Percentiles rank a stretch among this genome's conserved stretches.
These are phyloP conservation scores for Boletus sp. DNA, from an alignment of 768 basidiomycete genomes.

Conservation along the genomic window DNA sequence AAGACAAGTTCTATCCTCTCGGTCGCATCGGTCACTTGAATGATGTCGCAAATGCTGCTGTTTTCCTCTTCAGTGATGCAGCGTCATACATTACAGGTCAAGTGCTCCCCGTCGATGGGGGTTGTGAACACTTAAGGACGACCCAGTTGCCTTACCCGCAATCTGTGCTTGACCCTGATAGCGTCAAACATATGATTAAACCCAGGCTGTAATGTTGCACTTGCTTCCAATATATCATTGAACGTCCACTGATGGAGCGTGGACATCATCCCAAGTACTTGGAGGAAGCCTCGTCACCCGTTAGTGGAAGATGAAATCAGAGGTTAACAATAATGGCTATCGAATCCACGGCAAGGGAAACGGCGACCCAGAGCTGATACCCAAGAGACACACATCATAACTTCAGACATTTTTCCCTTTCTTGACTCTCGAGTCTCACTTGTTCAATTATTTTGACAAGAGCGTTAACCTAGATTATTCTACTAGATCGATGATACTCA, in stretches of 20 bases:
- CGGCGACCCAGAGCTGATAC: too few species aligned
- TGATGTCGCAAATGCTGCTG: conserved; percentile 68
- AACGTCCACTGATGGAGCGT: too few species aligned
- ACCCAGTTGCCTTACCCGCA: conserved; percentile 59
- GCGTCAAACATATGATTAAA: conserved; percentile 50
- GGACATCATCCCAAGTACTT: too few species aligned
- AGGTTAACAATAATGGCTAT: neutral
- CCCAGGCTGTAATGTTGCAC: conserved; percentile 31
- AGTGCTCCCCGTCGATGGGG: conserved; percentile 71
- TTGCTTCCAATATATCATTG: neutral
- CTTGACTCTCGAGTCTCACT: too few species aligned
- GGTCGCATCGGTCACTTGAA: conserved; percentile 58
- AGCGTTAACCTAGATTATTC: too few species aligned
- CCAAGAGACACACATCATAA: too few species aligned
- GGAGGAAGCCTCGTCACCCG: neutral
- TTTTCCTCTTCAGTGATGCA: conserved; percentile 83
- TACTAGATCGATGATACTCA: too few species aligned
- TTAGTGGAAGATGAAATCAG: neutral
- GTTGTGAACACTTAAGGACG: conserved; percentile 50
- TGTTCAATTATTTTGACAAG: too few species aligned
- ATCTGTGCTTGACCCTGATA: conserved; percentile 58
- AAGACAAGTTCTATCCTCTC: conserved; percentile 21
- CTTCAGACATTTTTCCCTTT: too few species aligned
- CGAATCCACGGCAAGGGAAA: too few species aligned
- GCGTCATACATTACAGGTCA: conserved; percentile 77